Percentiles rank a stretch among this genome's conserved stretches.
Evolutionary conservation across 2,329 filamentous ascomycete species (phyloP).

Genomic region (Epichloe glyceriae): DNA sequence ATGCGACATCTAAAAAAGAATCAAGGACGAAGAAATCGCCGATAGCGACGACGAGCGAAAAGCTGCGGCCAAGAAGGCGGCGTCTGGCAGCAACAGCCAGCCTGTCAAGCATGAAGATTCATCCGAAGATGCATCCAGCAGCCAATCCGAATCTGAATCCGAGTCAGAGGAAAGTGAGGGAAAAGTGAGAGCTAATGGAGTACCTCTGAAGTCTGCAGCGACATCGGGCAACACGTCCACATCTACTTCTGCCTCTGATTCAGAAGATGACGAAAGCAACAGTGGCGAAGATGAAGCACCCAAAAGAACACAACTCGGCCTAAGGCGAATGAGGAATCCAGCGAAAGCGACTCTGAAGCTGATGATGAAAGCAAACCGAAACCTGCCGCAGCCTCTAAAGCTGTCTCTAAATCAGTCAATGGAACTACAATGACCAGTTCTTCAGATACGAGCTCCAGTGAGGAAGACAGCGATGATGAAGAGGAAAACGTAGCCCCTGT

Average conservation of each 20-base stretch:
- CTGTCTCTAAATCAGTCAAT: constrained; percentile 9
- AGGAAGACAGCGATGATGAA: constrained; percentile 13
- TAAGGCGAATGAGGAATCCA: constrained; percentile 3
- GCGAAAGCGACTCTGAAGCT: constrained; percentile 12
- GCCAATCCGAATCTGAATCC: constrained; percentile 12
- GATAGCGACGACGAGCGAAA: constrained; percentile 29
- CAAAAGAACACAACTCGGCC: constrained; percentile 7
- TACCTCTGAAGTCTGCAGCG: background rate
- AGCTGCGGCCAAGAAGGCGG: constrained; percentile 13
- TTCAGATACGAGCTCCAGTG: constrained; percentile 12
- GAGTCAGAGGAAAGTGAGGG: constrained; percentile 10
- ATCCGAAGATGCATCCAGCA: constrained; percentile 17
- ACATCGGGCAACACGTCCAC: constrained; percentile 6
- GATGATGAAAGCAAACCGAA: background rate
- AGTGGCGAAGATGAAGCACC: constrained; percentile 7
- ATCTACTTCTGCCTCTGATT: constrained; percentile 14
- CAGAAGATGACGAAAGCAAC: constrained; percentile 7
- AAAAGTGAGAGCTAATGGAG: constrained; percentile 5
- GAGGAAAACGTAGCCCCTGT: constrained; percentile 1
- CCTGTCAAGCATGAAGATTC: constrained; percentile 8
- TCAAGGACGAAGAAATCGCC: constrained; percentile 26
- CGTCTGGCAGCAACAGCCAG: constrained; percentile 5
- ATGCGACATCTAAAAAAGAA: constrained; percentile 14
- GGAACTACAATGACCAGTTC: constrained; percentile 7
- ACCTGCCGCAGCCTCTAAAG: constrained; percentile 10